Evolutionary conservation across 352 stramenopile species (phyloP).

Genomic region (Poterioochromonas sp.): DNA sequence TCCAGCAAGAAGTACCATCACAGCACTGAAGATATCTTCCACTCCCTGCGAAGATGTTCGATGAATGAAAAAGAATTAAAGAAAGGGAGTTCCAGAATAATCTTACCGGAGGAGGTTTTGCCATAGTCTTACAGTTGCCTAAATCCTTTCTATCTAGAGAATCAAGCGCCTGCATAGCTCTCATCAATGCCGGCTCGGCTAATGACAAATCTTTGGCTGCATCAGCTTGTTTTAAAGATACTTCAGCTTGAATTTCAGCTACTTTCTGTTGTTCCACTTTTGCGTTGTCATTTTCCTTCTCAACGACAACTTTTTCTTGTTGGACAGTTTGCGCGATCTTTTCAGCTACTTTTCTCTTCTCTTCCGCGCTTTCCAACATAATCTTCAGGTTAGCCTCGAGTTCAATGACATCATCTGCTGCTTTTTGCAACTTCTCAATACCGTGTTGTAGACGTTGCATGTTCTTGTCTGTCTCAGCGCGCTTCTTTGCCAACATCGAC

Average conservation of each 20-base stretch:
- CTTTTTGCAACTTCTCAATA: slow-evolving; percentile 76
- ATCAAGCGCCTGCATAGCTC: slow-evolving; percentile 72
- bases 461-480: slow-evolving; percentile 70
- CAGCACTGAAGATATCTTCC: slow-evolving; percentile 69
- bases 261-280: slow-evolving; percentile 77
- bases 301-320: slow-evolving; percentile 79
- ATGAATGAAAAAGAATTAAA: too few species aligned
- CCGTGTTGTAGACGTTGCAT: slow-evolving; percentile 73
- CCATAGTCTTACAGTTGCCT: slow-evolving; percentile 79
- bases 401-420: slow-evolving; percentile 75
- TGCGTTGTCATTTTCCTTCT: slow-evolving; percentile 68
- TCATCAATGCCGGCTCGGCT: slow-evolving; percentile 54
- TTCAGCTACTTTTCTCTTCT: slow-evolving; percentile 80
- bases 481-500: slow-evolving; percentile 68
- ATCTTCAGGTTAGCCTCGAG: slow-evolving; percentile 78
- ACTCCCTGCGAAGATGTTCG: too few species aligned
- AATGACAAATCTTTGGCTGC: slow-evolving; percentile 73
- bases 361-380: slow-evolving; percentile 79
- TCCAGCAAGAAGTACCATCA: slow-evolving; percentile 77
- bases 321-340: slow-evolving; percentile 75
- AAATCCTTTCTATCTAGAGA: slow-evolving; percentile 77
- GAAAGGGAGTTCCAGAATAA: too few species aligned
- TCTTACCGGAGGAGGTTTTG: slow-evolving; percentile 64
- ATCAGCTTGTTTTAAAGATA: slow-evolving; percentile 74
- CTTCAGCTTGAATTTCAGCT: slow-evolving; percentile 76